A percentile compares a stretch with the other conserved stretches of the same genome.
Conservation (phyloP, 768 basidiomycete species). For the Agaricus sinodeliciosus region DNA sequence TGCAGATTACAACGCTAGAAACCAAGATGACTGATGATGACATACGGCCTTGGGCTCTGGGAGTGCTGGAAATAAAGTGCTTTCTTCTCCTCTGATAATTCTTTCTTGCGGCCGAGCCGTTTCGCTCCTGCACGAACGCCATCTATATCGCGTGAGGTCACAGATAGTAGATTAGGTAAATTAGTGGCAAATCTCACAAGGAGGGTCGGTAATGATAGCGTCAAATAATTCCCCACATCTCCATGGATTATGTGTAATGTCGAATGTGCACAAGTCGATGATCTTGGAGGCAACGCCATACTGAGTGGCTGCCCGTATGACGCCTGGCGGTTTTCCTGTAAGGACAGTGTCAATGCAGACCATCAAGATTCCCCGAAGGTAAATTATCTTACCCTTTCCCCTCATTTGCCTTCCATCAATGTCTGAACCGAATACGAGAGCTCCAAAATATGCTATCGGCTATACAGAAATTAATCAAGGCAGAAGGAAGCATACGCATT, state of each 20-base stretch:
- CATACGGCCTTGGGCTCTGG: constrained; percentile 38
- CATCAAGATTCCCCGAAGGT: not conserved
- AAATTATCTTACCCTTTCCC: constrained; percentile 61
- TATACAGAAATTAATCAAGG: constrained; percentile 19
- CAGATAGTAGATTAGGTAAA: too few relatives aligned
- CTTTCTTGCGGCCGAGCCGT: constrained; percentile 63
- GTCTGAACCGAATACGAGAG: constrained; percentile 84
- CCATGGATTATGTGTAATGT: constrained; percentile 88
- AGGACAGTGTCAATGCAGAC: not conserved
- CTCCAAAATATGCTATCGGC: constrained; percentile 87
- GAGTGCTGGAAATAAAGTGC: constrained; percentile 31
- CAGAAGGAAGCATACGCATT: not conserved
- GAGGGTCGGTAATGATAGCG: constrained; percentile 91
- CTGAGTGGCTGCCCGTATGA: constrained; percentile 74
- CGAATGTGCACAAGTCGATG: constrained; percentile 85
- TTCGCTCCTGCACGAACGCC: constrained; percentile 90
- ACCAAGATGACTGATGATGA: constrained; percentile 5
- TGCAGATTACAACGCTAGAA: not conserved
- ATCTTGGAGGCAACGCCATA: constrained; percentile 73
- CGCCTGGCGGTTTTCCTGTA: constrained; percentile 48
- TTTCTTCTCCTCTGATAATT: constrained; percentile 31
- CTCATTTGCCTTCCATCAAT: constrained; percentile 98
- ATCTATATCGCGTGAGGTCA: constrained; percentile 38
- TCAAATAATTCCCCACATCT: constrained; percentile 87
- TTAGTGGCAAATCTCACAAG: constrained; percentile 49